Evolutionary conservation across 306 rosid genomes (phyloP).

Genomic region (Cercis canadensis): DNA sequence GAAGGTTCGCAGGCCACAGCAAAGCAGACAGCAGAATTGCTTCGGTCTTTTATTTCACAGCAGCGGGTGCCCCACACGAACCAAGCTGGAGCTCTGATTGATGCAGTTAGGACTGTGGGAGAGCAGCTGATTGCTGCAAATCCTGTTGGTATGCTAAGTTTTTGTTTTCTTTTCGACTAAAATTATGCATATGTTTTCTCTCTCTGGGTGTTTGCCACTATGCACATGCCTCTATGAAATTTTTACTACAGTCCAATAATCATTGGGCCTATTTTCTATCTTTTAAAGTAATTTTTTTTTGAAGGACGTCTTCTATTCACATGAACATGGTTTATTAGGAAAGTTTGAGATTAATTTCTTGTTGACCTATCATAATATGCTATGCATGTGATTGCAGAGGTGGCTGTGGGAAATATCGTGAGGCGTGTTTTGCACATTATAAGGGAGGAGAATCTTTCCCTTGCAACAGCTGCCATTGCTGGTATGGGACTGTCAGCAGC

Average conservation of each 20-base stretch:
- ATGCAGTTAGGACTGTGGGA: constrained; percentile 86
- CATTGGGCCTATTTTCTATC: constrained; percentile 14
- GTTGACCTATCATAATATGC: constrained; percentile 38
- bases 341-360: constrained; percentile 15
- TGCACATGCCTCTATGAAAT: background rate
- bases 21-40: constrained; percentile 84
- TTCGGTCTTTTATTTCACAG: constrained; percentile 83
- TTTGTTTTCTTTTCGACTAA: background rate
- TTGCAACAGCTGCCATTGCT: constrained; percentile 80
- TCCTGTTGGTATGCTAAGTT: constrained; percentile 74
- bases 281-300: constrained; percentile 20
- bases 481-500: constrained; percentile 71
- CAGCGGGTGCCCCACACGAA: constrained; percentile 83
- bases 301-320: constrained; percentile 24
- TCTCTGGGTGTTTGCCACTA: background rate
- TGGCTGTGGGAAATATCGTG: constrained; percentile 96
- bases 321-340: constrained; percentile 8
- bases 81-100: constrained; percentile 81
- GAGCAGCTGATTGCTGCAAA: constrained; percentile 93
- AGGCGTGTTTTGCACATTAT: constrained; percentile 96
- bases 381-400: constrained; percentile 63
- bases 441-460: constrained; percentile 94
- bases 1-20: constrained; percentile 97
- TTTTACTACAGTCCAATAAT: constrained; percentile 2
- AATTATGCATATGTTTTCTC: background rate